Percentiles rank a stretch among this genome's conserved stretches.
Evolutionary conservation across 2,329 filamentous ascomycete species (phyloP).

Genomic region (Coleophoma eucalyptorum): DNA sequence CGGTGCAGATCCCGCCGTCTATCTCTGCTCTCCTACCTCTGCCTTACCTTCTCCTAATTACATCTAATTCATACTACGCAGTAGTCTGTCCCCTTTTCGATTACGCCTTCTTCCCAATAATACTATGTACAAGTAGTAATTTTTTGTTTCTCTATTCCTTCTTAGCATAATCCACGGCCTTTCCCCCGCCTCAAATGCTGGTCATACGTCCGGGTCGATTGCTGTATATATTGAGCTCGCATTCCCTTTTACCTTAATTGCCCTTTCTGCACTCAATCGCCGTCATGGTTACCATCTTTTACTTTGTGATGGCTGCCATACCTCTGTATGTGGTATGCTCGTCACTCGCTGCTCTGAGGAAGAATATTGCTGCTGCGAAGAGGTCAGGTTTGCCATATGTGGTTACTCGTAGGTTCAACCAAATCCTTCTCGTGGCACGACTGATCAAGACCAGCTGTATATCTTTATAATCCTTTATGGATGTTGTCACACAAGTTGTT

Average conservation of each 20-base stretch:
- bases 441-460: conserved; percentile 34
- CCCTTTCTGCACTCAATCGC: background rate
- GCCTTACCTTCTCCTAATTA: too few species aligned
- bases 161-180: background rate
- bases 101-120: background rate
- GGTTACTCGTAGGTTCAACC: conserved; percentile 43
- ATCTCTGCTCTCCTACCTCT: background rate
- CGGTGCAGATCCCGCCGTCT: background rate
- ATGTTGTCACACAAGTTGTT: conserved; percentile 50
- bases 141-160: background rate
- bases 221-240: conserved; percentile 1
- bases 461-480: conserved; percentile 50
- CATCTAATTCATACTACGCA: background rate
- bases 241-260: background rate
- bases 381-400: conserved; percentile 48
- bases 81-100: background rate
- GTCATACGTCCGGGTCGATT: conserved; percentile 5
- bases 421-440: background rate
- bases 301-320: conserved; percentile 12
- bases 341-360: conserved; percentile 28
- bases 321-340: conserved; percentile 17
- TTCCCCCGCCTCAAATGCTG: background rate
- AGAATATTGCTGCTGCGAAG: conserved; percentile 47
- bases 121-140: background rate
- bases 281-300: conserved; percentile 18